Evolutionary conservation across 805 yeast species (phyloP).

Genomic region (Candida silvatica): DNA sequence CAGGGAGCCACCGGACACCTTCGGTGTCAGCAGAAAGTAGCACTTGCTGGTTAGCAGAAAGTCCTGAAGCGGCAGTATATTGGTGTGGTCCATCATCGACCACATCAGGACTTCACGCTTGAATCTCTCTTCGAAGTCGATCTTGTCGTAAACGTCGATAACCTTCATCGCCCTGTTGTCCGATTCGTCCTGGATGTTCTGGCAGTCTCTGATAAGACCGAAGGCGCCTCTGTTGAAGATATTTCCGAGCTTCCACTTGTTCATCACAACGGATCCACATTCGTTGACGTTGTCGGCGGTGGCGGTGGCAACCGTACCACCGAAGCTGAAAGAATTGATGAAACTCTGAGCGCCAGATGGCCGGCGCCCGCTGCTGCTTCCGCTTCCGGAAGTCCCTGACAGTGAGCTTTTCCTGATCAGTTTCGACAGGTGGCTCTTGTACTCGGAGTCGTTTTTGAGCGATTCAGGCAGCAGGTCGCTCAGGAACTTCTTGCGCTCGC

Average conservation of each 20-base stretch:
- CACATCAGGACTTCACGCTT: slow-evolving; percentile 69
- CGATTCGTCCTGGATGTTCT: slow-evolving; percentile 7
- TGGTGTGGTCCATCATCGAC: slow-evolving; percentile 57
- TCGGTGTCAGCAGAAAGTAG: slow-evolving; percentile 65
- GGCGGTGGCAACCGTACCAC: slow-evolving; percentile 4
- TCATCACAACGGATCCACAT: slow-evolving; percentile 59
- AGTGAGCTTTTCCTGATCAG: slow-evolving; percentile 20
- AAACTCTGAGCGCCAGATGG: slow-evolving; percentile 17
- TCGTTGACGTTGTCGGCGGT: slow-evolving; percentile 34
- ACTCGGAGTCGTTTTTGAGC: slow-evolving; percentile 19
- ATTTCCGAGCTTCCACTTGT: slow-evolving; percentile 48
- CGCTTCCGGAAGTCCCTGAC: slow-evolving; percentile 7
- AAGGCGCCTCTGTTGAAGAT: slow-evolving; percentile 86
- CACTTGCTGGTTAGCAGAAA: slow-evolving; percentile 48
- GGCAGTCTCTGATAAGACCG: slow-evolving; percentile 57
- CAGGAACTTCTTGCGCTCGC: slow-evolving; percentile 34
- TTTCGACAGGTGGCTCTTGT: slow-evolving; percentile 23
- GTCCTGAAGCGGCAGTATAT: slow-evolving; percentile 54
- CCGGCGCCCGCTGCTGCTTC: too few relatives aligned
- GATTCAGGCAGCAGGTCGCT: slow-evolving; percentile 20
- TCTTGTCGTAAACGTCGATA: slow-evolving; percentile 27
- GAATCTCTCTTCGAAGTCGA: slow-evolving; percentile 46
- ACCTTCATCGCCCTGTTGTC: slow-evolving; percentile 22
- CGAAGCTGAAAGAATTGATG: slow-evolving; percentile 13
- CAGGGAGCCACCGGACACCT: slow-evolving; percentile 69